Base-by-base conservation (phyloP, 2,329 filamentous ascomycete genomes). In the Verticillium zaregamsianum region DNA sequence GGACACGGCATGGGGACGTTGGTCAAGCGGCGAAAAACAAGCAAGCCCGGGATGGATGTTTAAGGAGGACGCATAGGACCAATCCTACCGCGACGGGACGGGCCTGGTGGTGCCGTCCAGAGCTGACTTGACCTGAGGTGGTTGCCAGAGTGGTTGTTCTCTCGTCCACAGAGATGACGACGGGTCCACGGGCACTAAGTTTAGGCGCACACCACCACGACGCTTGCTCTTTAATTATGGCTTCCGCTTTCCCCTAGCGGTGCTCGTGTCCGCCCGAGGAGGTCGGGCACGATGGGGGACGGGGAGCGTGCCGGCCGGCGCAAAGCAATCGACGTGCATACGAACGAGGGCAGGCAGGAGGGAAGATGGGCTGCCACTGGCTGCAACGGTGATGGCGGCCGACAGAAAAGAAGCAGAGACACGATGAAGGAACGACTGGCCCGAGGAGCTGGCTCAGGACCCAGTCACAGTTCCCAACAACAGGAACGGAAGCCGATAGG, bases 231-330 rank as follows among this genome's bases (percentile, higher is more conserved):
- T 49, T 49, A 49, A 49, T 49, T 32, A 56, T 56, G 28, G 7
- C 55, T 56, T 56, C 55, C 55, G 55, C 20, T 11, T 56, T 56
- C 54, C 55, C 55, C 55, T 56, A 56, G 55, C 55, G 28, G 55
- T 49, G 20, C n/a, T 23, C 20, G n/a, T 8, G 20, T 49, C 37
- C 37, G 37, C 9, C 2, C 6, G n/a, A 15, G 15, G 40, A 49
- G 7, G n/a, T n/a, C n/a, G 40, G 40, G 23, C 40, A 49, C 7
- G 20, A 23, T 49, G n/a, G 40, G 40, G n/a, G 28, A 28, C 40
- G 20, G 23, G 40, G 17, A 49, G 40, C 40, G n/a, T 20, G 28
- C 55, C 25, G 28, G 54, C 54, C 25, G 55, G 55, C 25, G 14
- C 25, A 11, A 32, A 15, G 11, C 15, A 32, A 32, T 25, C 28